Evolutionary conservation across 2,329 filamentous ascomycete genomes (phyloP).

Genomic region (Botrytis deweyae): DNA sequence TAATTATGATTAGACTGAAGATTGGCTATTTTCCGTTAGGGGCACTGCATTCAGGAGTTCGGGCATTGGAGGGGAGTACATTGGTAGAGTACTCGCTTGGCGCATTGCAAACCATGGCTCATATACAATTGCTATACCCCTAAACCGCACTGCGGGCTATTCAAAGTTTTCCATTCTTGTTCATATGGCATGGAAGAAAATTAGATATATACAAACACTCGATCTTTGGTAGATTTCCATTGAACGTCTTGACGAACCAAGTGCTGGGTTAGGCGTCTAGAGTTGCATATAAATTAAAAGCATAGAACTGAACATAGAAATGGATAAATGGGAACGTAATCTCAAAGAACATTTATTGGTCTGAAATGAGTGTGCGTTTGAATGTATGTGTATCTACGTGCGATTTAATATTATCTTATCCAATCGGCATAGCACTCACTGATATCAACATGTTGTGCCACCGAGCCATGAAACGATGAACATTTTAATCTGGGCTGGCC

Average conservation of each 20-base stretch:
- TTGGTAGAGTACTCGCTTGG: conserved; percentile 18
- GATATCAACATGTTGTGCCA: background rate
- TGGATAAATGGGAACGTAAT: background rate
- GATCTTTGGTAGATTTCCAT: conserved; percentile 20
- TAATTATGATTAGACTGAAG: conserved; percentile 21
- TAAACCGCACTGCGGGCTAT: conserved; percentile 19
- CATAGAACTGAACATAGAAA: conserved; percentile 11
- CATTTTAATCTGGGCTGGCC: background rate
- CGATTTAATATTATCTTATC: background rate
- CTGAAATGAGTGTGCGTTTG: background rate
- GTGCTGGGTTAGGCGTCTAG: conserved; percentile 19
- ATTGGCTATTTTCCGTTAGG: conserved; percentile 13
- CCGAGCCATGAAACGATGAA: background rate
- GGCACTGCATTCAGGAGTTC: conserved; percentile 13
- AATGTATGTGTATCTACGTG: background rate
- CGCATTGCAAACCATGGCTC: conserved; percentile 15
- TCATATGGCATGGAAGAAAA: conserved; percentile 14
- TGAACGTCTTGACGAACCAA: conserved; percentile 20
- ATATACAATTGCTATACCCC: conserved; percentile 21
- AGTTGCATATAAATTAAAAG: conserved; percentile 14
- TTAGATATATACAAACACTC: conserved; percentile 13
- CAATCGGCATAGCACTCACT: background rate
- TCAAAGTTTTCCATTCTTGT: conserved; percentile 14
- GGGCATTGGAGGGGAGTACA: conserved; percentile 16
- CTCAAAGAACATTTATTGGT: background rate